A percentile compares a stretch with the other conserved stretches of the same genome.
Evolutionary conservation across 495 filamentous ascomycete species (phyloP).

Genomic region (Lophium mytilinum): DNA sequence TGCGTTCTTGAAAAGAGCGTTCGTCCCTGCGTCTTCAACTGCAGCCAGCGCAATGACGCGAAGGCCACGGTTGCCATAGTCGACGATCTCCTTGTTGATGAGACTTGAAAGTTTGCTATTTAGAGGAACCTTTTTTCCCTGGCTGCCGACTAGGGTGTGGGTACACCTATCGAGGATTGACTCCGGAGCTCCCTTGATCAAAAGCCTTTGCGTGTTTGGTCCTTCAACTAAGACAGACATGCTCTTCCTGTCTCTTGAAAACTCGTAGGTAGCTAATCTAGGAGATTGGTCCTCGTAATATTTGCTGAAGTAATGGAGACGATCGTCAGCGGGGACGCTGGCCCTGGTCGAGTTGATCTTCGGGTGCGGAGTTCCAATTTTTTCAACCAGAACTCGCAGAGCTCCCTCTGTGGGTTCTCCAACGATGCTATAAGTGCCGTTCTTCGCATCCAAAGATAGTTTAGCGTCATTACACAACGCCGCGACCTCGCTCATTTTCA

Average conservation of each 20-base stretch:
- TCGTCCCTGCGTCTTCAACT: conserved; percentile 60
- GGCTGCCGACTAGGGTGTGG: conserved; percentile 60
- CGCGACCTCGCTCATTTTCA: conserved; percentile 76
- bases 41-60: conserved; percentile 91
- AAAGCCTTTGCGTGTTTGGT: conserved; percentile 60
- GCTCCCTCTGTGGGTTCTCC: conserved; percentile 97
- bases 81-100: conserved; percentile 67
- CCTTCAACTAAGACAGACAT: conserved; percentile 91
- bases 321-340: conserved; percentile 44
- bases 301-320: conserved; percentile 69
- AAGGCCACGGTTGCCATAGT: conserved; percentile 86
- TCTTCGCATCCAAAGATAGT: conserved; percentile 72
- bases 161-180: conserved; percentile 87
- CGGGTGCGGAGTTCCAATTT: conserved; percentile 67
- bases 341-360: conserved; percentile 47
- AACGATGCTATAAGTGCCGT: conserved; percentile 67
- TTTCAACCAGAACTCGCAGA: conserved; percentile 83
- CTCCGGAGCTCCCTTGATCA: conserved; percentile 97
- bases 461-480: conserved; percentile 85
- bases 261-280: conserved; percentile 84
- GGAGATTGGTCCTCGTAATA: conserved; percentile 72
- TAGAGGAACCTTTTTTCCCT: conserved; percentile 67
- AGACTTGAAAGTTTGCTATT: conserved; percentile 56
- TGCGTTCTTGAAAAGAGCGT: conserved; percentile 62
- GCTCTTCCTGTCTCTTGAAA: conserved; percentile 96